Percentiles rank a stretch among this genome's conserved stretches.
phyloP scores from a whole-genome alignment of 228 moss, liverwort and hornwort species.

The Sphagnum fallax region DNA sequence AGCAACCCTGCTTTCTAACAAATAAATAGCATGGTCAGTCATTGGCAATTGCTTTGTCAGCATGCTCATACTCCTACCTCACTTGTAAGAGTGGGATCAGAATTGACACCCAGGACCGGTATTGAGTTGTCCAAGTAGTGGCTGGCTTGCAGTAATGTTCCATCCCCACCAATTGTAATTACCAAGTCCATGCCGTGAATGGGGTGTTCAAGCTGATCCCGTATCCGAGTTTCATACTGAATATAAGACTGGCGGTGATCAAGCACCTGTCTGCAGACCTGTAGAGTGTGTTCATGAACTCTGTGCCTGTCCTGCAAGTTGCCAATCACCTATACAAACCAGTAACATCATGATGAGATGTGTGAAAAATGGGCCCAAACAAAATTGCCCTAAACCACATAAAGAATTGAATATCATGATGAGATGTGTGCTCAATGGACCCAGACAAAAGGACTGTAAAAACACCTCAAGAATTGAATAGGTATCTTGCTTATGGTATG shows the following conservation, averaged over 20 bases:
- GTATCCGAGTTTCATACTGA: constrained; percentile 54
- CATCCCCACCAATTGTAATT: constrained; percentile 89
- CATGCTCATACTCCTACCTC: constrained; percentile 29
- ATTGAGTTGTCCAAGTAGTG: constrained; percentile 60
- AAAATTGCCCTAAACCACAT: neutral
- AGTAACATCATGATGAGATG: neutral
- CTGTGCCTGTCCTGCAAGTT: constrained; percentile 69
- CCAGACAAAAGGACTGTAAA: no score
- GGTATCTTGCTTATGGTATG: no score
- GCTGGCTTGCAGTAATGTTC: constrained; percentile 87
- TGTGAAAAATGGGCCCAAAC: neutral
- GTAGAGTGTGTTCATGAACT: constrained; percentile 59
- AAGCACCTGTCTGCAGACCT: constrained; percentile 61
- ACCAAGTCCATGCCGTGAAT: constrained; percentile 71
- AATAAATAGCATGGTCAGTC: no score
- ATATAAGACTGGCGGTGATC: constrained; percentile 43
- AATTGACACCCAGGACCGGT: constrained; percentile 85
- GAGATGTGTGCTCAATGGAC: no score
- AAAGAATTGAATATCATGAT: neutral
- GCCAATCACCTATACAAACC: constrained; percentile 46
- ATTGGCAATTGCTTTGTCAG: no score
- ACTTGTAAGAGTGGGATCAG: constrained; percentile 66
- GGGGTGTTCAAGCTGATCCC: constrained; percentile 67
- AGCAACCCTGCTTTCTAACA: no score
- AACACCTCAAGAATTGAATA: no score